These are phyloP conservation scores for Talaromyces adpressus DNA, from an alignment of 495 filamentous ascomycete genomes.

Conservation along the genomic window DNA sequence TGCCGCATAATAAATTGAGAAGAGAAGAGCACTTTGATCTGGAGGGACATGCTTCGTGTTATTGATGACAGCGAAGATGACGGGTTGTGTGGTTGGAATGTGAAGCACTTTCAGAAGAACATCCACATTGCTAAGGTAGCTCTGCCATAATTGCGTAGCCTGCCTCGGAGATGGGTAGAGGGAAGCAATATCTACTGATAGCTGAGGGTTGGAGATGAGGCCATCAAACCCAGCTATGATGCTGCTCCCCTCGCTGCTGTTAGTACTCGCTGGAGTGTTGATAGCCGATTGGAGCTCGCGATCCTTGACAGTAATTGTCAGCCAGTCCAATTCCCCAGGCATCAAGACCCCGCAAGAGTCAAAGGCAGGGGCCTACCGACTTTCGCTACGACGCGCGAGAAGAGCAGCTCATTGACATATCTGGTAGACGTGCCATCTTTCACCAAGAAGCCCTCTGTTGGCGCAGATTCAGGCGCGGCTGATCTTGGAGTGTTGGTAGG, in stretches of 20 bases:
- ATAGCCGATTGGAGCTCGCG: neutral
- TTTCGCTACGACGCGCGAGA: slow-evolving; percentile 23
- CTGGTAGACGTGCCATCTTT: slow-evolving; percentile 12
- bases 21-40: slow-evolving; percentile 30
- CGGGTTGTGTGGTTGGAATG: slow-evolving; percentile 25
- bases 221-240: neutral
- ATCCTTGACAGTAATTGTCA: neutral
- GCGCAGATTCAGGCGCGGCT: neutral
- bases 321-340: neutral
- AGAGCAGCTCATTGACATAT: slow-evolving; percentile 24
- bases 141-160: slow-evolving; percentile 25
- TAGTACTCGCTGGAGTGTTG: neutral
- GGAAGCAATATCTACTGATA: slow-evolving; percentile 12
- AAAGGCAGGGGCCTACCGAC: neutral
- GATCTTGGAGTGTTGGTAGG: neutral
- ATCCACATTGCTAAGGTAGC: slow-evolving; percentile 25
- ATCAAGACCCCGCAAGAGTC: neutral
- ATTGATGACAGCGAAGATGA: slow-evolving; percentile 28
- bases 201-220: neutral
- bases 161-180: slow-evolving; percentile 19
- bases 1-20: slow-evolving; percentile 35
- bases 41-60: slow-evolving; percentile 22
- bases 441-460: slow-evolving; percentile 16
- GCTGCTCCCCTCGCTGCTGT: neutral
- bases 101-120: slow-evolving; percentile 37